These are phyloP conservation scores for Mollisiaceae sp. DNA, from an alignment of 2,329 filamentous ascomycete species.

Conservation along the genomic window DNA sequence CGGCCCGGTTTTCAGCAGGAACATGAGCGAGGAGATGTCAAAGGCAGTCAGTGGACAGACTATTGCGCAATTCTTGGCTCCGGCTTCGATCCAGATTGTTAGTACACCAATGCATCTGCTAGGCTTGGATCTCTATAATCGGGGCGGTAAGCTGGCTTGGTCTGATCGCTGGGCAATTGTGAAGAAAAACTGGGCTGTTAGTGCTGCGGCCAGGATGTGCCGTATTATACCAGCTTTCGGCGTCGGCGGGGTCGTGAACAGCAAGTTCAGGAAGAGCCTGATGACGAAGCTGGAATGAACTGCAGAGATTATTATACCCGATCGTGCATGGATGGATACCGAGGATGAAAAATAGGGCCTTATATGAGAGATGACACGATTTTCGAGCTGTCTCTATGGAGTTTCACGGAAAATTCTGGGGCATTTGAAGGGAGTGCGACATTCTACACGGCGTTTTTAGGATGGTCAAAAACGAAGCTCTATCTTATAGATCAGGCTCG, in stretches of 20 bases:
- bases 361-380: neutral
- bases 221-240: conserved; percentile 90
- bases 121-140: conserved; percentile 86
- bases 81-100: conserved; percentile 77
- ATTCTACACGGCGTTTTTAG: neutral
- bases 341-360: neutral
- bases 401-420: neutral
- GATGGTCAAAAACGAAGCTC: neutral
- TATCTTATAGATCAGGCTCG: neutral
- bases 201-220: conserved; percentile 75
- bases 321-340: neutral
- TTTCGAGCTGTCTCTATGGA: neutral
- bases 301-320: no score
- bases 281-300: conserved; percentile 51
- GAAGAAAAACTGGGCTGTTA: conserved; percentile 76
- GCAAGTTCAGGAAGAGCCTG: conserved; percentile 67
- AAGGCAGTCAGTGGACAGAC: conserved; percentile 58
- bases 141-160: conserved; percentile 54
- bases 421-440: neutral
- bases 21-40: conserved; percentile 58
- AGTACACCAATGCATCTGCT: conserved; percentile 86
- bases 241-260: conserved; percentile 85
- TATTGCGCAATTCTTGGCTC: conserved; percentile 79
- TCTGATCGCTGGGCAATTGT: conserved; percentile 70
- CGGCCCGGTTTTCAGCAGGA: conserved; percentile 67